Base-by-base conservation (phyloP, 768 basidiomycete species). In the Gymnopilus dilepis region DNA sequence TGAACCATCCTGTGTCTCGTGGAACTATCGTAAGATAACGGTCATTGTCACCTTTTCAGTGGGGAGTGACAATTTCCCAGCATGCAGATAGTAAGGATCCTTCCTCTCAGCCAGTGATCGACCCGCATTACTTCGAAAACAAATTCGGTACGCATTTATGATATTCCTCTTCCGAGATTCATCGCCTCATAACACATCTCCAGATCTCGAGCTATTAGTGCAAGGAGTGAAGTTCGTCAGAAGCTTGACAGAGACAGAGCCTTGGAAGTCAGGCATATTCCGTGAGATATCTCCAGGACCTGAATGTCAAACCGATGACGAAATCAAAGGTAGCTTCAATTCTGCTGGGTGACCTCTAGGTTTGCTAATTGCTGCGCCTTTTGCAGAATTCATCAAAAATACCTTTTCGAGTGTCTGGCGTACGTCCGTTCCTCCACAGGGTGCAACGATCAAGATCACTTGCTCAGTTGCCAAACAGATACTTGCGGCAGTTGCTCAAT, bases 401-500 rank as follows among this genome's bases (percentile, higher is more conserved):
- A 63, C 12, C 33, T 56, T 66, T 17, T 58, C 24, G 15, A 74
- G 69, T 2, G 17, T 40, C 4, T 54, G 37, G 37, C 37, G 52
- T 54, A 37, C 34, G 15, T 37, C 2, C 15, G 2, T 37, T 47
- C 26, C 26, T 6, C 28, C 7, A 30, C 28, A n/a, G n/a, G n/a
- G n/a, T n/a, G n/a, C n/a, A n/a, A n/a, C n/a, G n/a, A n/a, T n/a
- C n/a, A n/a, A n/a, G n/a, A n/a, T n/a, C n/a, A n/a, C n/a, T n/a
- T n/a, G n/a, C n/a, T n/a, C n/a, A n/a, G n/a, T n/a, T n/a, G n/a
- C n/a, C n/a, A n/a, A 3, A 9, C 55, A 84, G 82, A 86, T 63
- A 78, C 81, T 12, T 67, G 77, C 26, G 79, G 81, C 3, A 77
- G 82, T 1, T 78, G 76, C 56, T 83, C 84, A 0, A 87, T 87